These are phyloP conservation scores for Termitomyces sp. DNA, from an alignment of 768 basidiomycete species.

Conservation along the genomic window DNA sequence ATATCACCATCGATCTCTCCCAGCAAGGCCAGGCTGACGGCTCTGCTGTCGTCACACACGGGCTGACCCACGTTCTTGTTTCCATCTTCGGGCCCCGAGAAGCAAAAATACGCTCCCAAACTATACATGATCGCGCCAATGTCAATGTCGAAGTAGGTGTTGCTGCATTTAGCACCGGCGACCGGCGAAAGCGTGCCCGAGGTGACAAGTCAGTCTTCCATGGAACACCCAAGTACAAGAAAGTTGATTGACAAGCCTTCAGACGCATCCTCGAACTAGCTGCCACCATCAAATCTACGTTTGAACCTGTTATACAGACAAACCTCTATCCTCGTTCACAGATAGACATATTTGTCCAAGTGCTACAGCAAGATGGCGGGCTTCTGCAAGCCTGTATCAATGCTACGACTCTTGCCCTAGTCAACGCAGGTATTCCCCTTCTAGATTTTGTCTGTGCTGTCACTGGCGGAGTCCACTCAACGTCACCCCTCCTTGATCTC, in stretches of 20 bases:
- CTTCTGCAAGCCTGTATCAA: constrained; percentile 90
- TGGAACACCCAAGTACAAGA: neutral
- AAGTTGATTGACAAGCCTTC: constrained; percentile 4
- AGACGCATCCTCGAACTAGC: constrained; percentile 88
- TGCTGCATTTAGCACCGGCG: constrained; percentile 82
- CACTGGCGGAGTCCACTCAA: constrained; percentile 80
- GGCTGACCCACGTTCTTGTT: constrained; percentile 83
- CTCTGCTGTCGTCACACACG: constrained; percentile 77
- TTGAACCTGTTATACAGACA: constrained; percentile 92
- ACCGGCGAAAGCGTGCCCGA: constrained; percentile 66
- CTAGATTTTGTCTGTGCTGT: constrained; percentile 89
- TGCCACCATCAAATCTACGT: constrained; percentile 85
- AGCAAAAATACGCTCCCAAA: constrained; percentile 72
- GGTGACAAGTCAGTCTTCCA: constrained; percentile 75
- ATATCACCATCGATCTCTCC: constrained; percentile 71
- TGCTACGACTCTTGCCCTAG: constrained; percentile 87
- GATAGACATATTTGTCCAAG: constrained; percentile 91
- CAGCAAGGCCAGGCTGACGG: constrained; percentile 80
- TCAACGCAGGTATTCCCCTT: constrained; percentile 86
- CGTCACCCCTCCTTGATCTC: constrained; percentile 80
- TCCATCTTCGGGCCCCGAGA: constrained; percentile 93
- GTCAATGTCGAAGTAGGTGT: constrained; percentile 88
- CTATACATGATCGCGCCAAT: constrained; percentile 81
- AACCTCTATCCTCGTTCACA: constrained; percentile 89
- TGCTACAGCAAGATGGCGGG: constrained; percentile 92